Evolutionary conservation across 768 basidiomycete species (phyloP).

Genomic region (Collybiopsis confluens): DNA sequence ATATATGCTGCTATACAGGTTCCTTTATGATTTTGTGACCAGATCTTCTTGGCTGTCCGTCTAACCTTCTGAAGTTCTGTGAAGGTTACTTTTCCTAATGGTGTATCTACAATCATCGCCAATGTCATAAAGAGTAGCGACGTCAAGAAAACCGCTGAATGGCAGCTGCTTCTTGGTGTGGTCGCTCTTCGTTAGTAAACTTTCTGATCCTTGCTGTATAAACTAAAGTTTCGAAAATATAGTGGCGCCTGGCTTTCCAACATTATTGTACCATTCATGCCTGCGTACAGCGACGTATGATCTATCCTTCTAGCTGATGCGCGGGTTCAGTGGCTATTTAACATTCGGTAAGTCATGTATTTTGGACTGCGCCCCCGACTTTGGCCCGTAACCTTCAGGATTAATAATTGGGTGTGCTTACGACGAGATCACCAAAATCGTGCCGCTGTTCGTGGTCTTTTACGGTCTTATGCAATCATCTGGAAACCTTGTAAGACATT

Average conservation of each 20-base stretch:
- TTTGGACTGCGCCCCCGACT: too few species aligned
- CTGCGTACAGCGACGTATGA: background rate
- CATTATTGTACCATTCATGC: too few species aligned
- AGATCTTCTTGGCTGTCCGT: background rate
- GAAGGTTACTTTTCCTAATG: conserved; percentile 69
- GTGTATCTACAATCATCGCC: conserved; percentile 66
- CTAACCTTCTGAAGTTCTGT: background rate
- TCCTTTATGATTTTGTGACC: conserved; percentile 63
- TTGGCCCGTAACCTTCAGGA: conserved; percentile 23
- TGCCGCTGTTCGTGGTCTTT: conserved; percentile 64
- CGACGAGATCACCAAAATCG: conserved; percentile 56
- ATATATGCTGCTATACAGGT: conserved; percentile 33
- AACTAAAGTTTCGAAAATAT: conserved; percentile 7
- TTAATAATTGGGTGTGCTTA: conserved; percentile 58
- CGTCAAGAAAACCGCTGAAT: conserved; percentile 61
- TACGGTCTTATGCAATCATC: conserved; percentile 72
- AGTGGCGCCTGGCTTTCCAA: conserved; percentile 40
- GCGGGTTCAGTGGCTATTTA: conserved; percentile 66
- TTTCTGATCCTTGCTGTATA: conserved; percentile 24
- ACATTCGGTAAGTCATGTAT: conserved; percentile 43
- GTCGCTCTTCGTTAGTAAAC: conserved; percentile 55
- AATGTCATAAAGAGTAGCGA: conserved; percentile 53
- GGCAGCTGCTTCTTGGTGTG: conserved; percentile 59
- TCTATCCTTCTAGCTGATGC: conserved; percentile 45
- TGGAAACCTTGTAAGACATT: conserved; percentile 50